Evolutionary conservation across 2,329 filamentous ascomycete species (phyloP).

Genomic region (Sporothrix pallida): DNA sequence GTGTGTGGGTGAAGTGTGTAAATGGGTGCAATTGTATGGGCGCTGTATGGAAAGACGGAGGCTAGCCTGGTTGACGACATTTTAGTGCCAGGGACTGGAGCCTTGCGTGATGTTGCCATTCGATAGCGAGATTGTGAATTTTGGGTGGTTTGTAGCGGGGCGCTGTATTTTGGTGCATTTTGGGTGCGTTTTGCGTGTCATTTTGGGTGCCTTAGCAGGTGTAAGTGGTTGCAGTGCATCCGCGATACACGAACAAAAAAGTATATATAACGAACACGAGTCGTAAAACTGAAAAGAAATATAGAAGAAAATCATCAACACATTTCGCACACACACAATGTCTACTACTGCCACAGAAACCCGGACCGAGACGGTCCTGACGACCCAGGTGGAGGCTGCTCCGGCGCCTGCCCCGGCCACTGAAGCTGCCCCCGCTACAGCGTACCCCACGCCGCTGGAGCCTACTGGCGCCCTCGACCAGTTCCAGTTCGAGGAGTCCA

Average conservation of each 20-base stretch:
- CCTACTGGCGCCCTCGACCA: slow-evolving; percentile 49
- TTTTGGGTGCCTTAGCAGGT: neutral
- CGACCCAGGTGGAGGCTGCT: slow-evolving; percentile 7
- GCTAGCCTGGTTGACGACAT: slow-evolving; percentile 21
- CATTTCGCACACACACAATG: neutral
- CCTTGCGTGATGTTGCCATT: slow-evolving; percentile 24
- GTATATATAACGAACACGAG: neutral
- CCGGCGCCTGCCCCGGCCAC: neutral
- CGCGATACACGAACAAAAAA: neutral
- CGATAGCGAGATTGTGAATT: slow-evolving; percentile 12
- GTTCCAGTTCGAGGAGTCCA: slow-evolving; percentile 56
- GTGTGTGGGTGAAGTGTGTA: neutral
- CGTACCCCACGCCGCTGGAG: slow-evolving; percentile 33
- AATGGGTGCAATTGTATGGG: no score
- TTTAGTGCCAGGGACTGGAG: slow-evolving; percentile 12
- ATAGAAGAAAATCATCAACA: neutral
- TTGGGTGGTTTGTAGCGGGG: neutral
- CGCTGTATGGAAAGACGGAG: neutral
- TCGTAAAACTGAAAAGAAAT: neutral
- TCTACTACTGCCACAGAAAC: slow-evolving; percentile 14
- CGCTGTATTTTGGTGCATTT: no score
- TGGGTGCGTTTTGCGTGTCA: no score
- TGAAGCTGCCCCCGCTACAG: neutral
- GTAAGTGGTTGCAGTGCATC: neutral
- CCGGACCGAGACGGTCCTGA: slow-evolving; percentile 20